Percentiles rank a stretch among this genome's conserved stretches.
Evolutionary conservation across 2,329 filamentous ascomycete species (phyloP).

Genomic region (Clarireedia monteithiana): DNA sequence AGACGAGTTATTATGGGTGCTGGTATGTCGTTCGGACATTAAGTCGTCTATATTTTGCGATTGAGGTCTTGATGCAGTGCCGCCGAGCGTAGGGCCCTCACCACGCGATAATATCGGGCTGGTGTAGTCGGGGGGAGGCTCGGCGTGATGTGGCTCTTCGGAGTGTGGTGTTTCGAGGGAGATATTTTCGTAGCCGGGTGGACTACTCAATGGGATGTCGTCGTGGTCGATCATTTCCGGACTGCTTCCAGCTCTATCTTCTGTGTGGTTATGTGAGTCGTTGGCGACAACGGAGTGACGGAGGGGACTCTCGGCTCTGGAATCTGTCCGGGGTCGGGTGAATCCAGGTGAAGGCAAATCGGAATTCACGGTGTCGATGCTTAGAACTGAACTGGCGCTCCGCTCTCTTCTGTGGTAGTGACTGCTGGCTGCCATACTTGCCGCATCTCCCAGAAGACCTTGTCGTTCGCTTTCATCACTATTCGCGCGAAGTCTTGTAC

Average conservation of each 20-base stretch:
- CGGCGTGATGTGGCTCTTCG: conserved; percentile 9
- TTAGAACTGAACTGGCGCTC: conserved; percentile 49
- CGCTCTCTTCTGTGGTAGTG: conserved; percentile 38
- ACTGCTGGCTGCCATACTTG: conserved; percentile 34
- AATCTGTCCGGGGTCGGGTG: conserved; percentile 35
- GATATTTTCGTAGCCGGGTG: conserved; percentile 28
- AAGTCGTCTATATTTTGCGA: conserved; percentile 15
- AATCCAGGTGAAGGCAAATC: conserved; percentile 35
- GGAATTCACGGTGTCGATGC: conserved; percentile 39
- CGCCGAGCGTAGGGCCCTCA: too few species aligned
- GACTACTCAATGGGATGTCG: conserved; percentile 24
- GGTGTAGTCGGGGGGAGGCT: conserved; percentile 26
- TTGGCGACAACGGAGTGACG: conserved; percentile 10
- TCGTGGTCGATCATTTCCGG: conserved; percentile 26
- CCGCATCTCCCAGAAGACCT: conserved; percentile 64
- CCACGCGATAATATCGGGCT: conserved; percentile 14
- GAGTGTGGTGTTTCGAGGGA: conserved; percentile 20
- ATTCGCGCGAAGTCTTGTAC: conserved; percentile 64
- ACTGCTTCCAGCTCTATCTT: conserved; percentile 24
- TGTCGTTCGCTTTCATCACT: conserved; percentile 63
- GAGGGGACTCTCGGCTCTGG: conserved; percentile 35
- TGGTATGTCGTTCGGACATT: conserved; percentile 13
- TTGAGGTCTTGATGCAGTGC: conserved; percentile 1
- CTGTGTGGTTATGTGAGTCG: conserved; percentile 10
- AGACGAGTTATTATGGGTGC: conserved; percentile 4